Evolutionary conservation across 2,329 filamentous ascomycete species (phyloP), one percentile per base, ranked within the genome.

Genomic region (Nakataea oryzae): DNA sequence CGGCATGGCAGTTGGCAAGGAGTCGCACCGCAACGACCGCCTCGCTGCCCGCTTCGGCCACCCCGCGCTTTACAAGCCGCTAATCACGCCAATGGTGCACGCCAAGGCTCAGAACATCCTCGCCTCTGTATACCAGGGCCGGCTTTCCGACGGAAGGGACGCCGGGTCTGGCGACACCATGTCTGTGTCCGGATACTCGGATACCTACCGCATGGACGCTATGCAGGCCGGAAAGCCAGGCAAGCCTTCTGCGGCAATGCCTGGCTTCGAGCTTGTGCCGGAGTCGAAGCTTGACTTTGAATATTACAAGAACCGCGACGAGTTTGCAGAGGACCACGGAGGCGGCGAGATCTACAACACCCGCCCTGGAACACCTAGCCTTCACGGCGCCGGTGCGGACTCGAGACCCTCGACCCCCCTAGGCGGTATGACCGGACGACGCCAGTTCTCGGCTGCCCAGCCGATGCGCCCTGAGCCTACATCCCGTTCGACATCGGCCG

Each of bases 81-180:
- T 97, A 26, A 93, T 93, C 68, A 96, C 92, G 0, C 93, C 93
- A 3, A 97, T 97, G 93, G 93, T 97, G 3, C 89, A 96, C 69
- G 89, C 91, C 61, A 96, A 90, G 74, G 91, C 91, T 2, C 90
- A 95, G 69, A 92, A 95, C 63, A 82, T 95, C 54, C 81, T 99
- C 12, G 87, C 88, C n/a, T 85, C 89, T 56, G 82, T 99, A 59
- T 97, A 97, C 72, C 86, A 86, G 28, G 93, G 93, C 13, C 87
- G 93, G 5, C 76, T 96, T 28, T 82, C 81, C 2, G 87, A 91
- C 62, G 83, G 85, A 1, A 81, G 86, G 30, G 83, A 85, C 29
- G 80, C 79, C 2, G 81, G 80, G n/a, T 78, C 81, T 0, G 78
- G 80, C 62, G 81, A 87, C 60, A 74, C 79, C 29, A 76, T 78